Conservation (phyloP, 495 filamentous ascomycete species). For the Penicillium fimorum region DNA sequence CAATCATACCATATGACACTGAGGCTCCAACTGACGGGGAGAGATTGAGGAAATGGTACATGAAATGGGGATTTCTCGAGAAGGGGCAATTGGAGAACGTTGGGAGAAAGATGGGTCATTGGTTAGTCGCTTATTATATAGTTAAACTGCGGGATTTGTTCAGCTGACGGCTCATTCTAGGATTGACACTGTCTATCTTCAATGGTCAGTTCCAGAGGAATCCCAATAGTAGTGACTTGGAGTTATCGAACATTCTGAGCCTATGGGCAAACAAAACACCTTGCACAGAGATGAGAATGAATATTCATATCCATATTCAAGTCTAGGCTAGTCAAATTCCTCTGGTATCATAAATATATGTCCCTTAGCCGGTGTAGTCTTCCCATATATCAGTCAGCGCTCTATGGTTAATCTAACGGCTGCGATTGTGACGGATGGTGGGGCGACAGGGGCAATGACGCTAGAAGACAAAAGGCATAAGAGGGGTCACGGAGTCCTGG, state of each 20-base stretch:
- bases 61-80: conserved; percentile 26
- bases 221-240: not conserved
- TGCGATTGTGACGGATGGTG: no score
- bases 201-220: conserved; percentile 10
- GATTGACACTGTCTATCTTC: conserved; percentile 25
- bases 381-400: no score
- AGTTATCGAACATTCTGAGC: not conserved
- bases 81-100: conserved; percentile 27
- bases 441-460: no score
- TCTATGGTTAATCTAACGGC: no score
- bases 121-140: conserved; percentile 6
- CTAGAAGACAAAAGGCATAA: no score
- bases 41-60: conserved; percentile 25
- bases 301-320: not conserved
- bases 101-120: conserved; percentile 23
- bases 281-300: not conserved
- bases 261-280: not conserved
- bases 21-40: conserved; percentile 23
- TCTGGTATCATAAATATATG: not conserved
- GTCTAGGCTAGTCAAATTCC: not conserved
- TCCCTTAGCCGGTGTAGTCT: not conserved
- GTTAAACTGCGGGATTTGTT: not conserved
- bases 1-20: conserved; percentile 30
- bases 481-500: no score
- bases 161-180: conserved; percentile 6